Base-by-base conservation (phyloP, 352 stramenopile species). In the Phytophthora litchii region DNA sequence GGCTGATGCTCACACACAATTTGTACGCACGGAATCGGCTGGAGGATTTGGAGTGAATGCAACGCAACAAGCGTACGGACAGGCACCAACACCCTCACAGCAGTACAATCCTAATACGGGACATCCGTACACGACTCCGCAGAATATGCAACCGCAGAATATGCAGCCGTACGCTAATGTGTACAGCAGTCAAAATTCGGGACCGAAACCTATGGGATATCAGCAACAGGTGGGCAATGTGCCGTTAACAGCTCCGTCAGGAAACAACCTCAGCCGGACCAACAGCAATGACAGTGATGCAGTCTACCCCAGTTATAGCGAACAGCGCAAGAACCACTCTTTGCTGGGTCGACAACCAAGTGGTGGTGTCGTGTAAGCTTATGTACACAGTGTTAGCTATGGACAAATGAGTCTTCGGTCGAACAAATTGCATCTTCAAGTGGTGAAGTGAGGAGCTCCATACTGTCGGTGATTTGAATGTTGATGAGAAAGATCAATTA, bases 291-390 rank as follows among this genome's bases (percentile, higher is more conserved):
- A 74, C n/a, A 64, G 58, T 17, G 78, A 89, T 6, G 66, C 74
- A 9, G 81, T 83, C 23, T 91, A 89, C 42, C 79, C 81, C 7
- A 67, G 62, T 52, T 86, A 87, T 73, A 79, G 70, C 55, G 67
- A 83, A 29, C 75, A 87, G 50, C 78, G 80, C 69, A 78, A 77
- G 64, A 88, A 91, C 60, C 79, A 89, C 62, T 86, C 81, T 3
- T 54, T 91, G 44, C 58, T 91, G 35, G 81, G 79, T 3, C 67
- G 66, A 16, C 81, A 88, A 70, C 72, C 77, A 0, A 89, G 79
- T 53, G 81, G 81, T 11, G 81, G 81, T 9, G 81, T 91, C 34
- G 81, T 91, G 32, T 91, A 83, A 71, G 19, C 12, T 53, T 46
- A 45, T 46, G 48, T 31, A 46, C 21, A 13, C 40, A 37, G 4